Evolutionary conservation across 2,329 filamentous ascomycete species (phyloP).

Genomic region (Laburnicola sp.): DNA sequence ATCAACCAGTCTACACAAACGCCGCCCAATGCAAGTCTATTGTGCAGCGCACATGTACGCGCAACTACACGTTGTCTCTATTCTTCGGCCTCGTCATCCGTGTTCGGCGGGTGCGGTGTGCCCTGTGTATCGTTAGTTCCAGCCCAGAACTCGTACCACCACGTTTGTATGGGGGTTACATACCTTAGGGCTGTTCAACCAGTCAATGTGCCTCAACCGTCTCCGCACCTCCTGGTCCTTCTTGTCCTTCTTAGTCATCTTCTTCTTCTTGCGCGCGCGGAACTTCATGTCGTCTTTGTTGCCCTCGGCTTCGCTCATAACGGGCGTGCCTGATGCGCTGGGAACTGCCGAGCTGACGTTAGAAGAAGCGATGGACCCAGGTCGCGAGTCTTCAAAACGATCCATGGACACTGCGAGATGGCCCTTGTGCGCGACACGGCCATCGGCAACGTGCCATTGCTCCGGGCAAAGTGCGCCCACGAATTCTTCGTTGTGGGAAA

Average conservation of each 20-base stretch:
- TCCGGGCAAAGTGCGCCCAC: conserved; percentile 93
- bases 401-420: conserved; percentile 72
- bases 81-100: conserved; percentile 47
- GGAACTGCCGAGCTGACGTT: conserved; percentile 42
- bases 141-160: not conserved
- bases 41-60: conserved; percentile 8
- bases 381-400: conserved; percentile 82
- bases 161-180: conserved; percentile 5
- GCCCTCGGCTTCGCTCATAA: conserved; percentile 84
- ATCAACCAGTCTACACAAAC: conserved; percentile 21
- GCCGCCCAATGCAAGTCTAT: conserved; percentile 24
- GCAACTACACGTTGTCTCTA: conserved; percentile 11
- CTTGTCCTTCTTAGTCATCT: conserved; percentile 93
- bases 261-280: conserved; percentile 92
- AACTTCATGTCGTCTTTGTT: conserved; percentile 80
- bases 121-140: conserved; percentile 37
- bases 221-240: conserved; percentile 91
- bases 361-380: conserved; percentile 60
- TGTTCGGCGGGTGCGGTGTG: conserved; percentile 46
- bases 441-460: conserved; percentile 92
- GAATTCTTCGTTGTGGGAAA: conserved; percentile 99
- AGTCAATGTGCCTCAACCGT: conserved; percentile 78
- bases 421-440: conserved; percentile 82
- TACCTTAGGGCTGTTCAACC: conserved; percentile 71
- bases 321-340: conserved; percentile 61